Base-by-base conservation (phyloP, 2,329 filamentous ascomycete genomes). In the Colletotrichum sojae region DNA sequence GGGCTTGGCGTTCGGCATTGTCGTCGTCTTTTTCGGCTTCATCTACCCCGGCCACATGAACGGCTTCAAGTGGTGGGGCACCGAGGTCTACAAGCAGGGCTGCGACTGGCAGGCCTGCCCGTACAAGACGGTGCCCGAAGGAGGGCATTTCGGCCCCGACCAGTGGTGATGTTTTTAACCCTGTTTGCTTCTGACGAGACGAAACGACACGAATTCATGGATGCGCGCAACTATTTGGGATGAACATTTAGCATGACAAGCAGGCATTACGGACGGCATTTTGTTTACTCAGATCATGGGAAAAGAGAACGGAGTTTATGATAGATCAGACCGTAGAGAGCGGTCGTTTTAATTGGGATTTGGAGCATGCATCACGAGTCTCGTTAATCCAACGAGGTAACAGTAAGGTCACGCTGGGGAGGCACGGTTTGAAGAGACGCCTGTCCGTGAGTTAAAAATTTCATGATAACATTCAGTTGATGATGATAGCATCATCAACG, bases 51-150 rank as follows among this genome's bases (percentile, higher is more conserved):
- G 92, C 0, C 89, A 86, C 84, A 92, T 91, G 83, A 86, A 89
- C 46, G 85, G 86, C 31, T 94, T 96, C 76, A 89, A 84, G 65
- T 97, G 94, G 94, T 97, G 94, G 94, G 94, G 94, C 0, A 97
- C 94, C 0, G 92, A 96, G 76, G 87, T 95, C 5, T 94, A 94
- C 78, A 95, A 94, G 79, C 86, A 90, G 78, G 93, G 94, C 20
- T 96, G 93, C 78, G 93, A 96, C 82, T 96, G 93, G 93, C 85
- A 90, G 77, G 93, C 92, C 51, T 96, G 93, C 78, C 81, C 92
- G 1, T 95, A 92, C 76, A 88, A 84, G 63, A 85, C 80, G 0
- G 86, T 96, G 5, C 82, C 84, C 0, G 86, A 89, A 15, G 92
- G 91, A 0, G 84, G 86, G 25, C 86, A 83, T 67, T 94, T 94